Base-by-base conservation (phyloP, 345 rosid species). In the Pistacia integerrima region DNA sequence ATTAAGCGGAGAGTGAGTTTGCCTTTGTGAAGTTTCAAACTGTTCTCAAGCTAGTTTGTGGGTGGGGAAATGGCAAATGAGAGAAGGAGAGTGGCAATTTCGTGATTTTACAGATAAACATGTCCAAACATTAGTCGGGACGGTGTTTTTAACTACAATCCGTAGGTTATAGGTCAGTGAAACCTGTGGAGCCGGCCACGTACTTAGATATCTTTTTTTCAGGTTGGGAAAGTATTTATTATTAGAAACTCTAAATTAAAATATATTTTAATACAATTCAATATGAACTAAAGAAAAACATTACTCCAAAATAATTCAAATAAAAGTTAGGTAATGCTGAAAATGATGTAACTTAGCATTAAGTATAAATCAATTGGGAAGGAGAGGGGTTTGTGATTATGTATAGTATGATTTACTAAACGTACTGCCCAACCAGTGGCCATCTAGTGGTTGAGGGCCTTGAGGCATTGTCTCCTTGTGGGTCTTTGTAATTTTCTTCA, bases 71-170 rank as follows among this genome's bases (percentile, higher is more conserved):
- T 3, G 25, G 46, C 28, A n/a, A 11, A 33, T n/a, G 51, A 11
- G 52, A 36, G 51, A 60, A 35, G 25, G 25, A 25, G 33, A 54
- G 69, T 74, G 77, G 77, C 55, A 64, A 22, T 64, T 64, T 65
- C 52, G 77, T 64, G 30, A 33, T 73, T 63, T 35, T 2, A 3
- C 9, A 0, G 49, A 35, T 3, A 33, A 18, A 62, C 17, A 36
- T 72, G 75, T 60, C 57, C 35, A 38, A 60, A 59, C 33, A 36
- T 72, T 17, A 35, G 2, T 7, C n/a, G 13, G 49, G 52, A 10
- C 0, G 64, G 49, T 30, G 73, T 35, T 10, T 5, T 17, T 11
- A 49, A 52, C 33, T 30, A 30, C 33, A 30, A 30, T 30, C 33
- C 33, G 33, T 30, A 30, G 33, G 1, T 30, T 30, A 30, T 30